Evolutionary conservation across 305 asterid genomes (phyloP).

Genomic region (Plantago coronopus): DNA sequence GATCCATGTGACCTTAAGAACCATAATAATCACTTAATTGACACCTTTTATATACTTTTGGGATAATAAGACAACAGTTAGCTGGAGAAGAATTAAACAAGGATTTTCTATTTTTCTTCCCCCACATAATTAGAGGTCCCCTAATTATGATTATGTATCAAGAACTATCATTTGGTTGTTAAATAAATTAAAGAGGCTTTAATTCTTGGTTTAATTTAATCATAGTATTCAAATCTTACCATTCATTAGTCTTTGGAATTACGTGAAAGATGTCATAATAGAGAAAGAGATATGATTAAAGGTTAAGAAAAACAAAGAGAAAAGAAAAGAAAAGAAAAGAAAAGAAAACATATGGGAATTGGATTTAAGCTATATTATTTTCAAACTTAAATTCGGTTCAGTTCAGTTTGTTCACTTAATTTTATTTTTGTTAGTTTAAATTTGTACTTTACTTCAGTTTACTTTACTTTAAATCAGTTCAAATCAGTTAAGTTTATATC

Average conservation of each 20-base stretch:
- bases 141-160: neutral
- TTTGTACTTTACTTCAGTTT: no score
- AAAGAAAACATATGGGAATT: no score
- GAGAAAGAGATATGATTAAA: neutral
- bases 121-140: slow-evolving; percentile 2
- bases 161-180: neutral
- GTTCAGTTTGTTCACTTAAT: no score
- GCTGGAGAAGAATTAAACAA: neutral
- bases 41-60: slow-evolving; percentile 7
- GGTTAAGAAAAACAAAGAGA: no score
- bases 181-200: slow-evolving; percentile 5
- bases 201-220: neutral
- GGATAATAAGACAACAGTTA: neutral
- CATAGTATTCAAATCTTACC: neutral
- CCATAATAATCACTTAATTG: slow-evolving; percentile 4
- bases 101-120: neutral
- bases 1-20: slow-evolving; percentile 10
- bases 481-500: no score
- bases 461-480: no score
- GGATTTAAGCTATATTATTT: no score
- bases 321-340: no score
- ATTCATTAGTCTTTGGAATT: no score
- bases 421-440: no score
- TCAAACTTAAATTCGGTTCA: no score
- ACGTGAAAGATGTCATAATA: neutral